These are phyloP conservation scores for Thraustochytrium striatum DNA, from an alignment of 352 stramenopile species.

Conservation along the genomic window DNA sequence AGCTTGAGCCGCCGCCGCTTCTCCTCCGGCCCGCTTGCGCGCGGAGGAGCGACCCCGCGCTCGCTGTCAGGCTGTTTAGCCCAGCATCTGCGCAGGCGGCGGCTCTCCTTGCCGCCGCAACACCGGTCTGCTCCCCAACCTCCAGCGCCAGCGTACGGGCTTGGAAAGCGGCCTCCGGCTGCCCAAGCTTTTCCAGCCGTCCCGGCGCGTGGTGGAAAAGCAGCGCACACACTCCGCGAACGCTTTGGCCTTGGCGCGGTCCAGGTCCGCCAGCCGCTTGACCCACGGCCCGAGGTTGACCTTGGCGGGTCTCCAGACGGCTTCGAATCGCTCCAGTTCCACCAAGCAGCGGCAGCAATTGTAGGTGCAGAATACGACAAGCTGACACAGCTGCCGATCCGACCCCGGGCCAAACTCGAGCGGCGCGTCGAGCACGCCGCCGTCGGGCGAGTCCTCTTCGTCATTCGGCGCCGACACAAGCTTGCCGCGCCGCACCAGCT, in stretches of 20 bases:
- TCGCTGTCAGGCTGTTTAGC: background rate
- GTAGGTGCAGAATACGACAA: background rate
- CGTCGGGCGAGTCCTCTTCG: too few relatives aligned
- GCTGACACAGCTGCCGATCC: background rate
- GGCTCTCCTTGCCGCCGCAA: background rate
- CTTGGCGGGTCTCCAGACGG: background rate
- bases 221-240: background rate
- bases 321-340: background rate
- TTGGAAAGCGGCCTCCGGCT: background rate
- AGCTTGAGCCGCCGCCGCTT: too few relatives aligned
- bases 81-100: background rate
- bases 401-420: too few relatives aligned
- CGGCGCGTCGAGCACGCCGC: too few relatives aligned
- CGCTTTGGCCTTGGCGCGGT: background rate
- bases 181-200: background rate
- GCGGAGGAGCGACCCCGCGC: background rate
- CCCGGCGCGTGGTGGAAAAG: conserved; percentile 10
- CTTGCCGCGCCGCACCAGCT: background rate
- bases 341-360: background rate
- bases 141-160: background rate
- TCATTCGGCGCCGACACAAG: background rate
- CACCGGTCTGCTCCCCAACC: background rate
- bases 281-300: background rate
- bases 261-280: background rate
- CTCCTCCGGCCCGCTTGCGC: conserved; percentile 1